These are phyloP conservation scores for Avena atlantica DNA, from an alignment of 176 grass and related monocot genomes.

Conservation along the genomic window DNA sequence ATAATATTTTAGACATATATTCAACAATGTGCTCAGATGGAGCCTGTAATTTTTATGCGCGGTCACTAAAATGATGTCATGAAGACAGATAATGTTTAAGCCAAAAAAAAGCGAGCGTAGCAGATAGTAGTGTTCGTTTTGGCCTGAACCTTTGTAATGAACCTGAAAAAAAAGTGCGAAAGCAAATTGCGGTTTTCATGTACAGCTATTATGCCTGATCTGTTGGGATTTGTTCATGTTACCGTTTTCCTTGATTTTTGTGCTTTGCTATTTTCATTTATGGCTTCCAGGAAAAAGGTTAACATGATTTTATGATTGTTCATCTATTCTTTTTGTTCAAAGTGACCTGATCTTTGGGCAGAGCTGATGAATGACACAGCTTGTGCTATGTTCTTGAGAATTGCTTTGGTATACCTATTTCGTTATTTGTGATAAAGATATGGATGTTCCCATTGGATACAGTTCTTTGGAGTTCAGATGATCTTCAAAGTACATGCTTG, in stretches of 20 bases:
- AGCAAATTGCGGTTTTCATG: too few species aligned
- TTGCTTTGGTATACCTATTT: background rate
- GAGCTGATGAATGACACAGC: background rate
- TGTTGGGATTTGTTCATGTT: background rate
- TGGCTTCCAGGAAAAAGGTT: background rate
- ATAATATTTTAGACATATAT: background rate
- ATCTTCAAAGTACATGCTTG: background rate
- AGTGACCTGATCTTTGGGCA: background rate
- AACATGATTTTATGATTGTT: background rate
- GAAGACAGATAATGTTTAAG: background rate
- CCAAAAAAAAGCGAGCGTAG: background rate
- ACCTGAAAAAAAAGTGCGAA: background rate
- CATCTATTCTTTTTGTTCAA: background rate
- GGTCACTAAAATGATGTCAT: background rate
- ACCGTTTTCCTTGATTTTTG: background rate
- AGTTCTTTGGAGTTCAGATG: background rate
- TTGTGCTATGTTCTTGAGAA: slow-evolving; percentile 1
- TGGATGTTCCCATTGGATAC: background rate
- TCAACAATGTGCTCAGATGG: too few species aligned
- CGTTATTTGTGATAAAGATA: background rate
- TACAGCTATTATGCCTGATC: background rate
- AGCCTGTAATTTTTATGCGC: background rate
- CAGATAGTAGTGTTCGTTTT: background rate
- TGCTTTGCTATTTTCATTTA: background rate
- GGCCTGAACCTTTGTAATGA: background rate